Evolutionary conservation across 2,329 filamentous ascomycete genomes (phyloP), one percentile per base, ranked within the genome.

Genomic region (Aspergillus sergii): DNA sequence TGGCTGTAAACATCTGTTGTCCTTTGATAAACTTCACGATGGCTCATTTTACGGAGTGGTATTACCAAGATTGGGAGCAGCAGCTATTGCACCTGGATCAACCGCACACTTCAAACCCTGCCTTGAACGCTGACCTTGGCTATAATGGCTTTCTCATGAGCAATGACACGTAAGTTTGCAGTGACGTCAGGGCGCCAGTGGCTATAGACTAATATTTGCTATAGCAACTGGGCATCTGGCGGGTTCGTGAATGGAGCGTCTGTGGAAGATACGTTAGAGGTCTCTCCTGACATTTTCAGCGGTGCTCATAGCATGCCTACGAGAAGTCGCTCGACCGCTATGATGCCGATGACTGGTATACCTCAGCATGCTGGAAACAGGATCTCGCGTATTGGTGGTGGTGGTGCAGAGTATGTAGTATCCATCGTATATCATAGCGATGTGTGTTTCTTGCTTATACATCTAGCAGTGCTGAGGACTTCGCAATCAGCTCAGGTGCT

Each of bases 131-230:
- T 41, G 57, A 53, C 11, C 21, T 21, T 19, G 23, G 45, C 19
- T 50, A 59, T 23, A 58, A 48, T 32, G 30, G 43, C 3, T 59
- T 59, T 32, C 48, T 59, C 9, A 23, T 51, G 32, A 59, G 50
- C 32, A 51, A 36, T 41, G 58, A 59, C 3, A 21, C 39, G 58
- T 59, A 36, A 59, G 58, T 53, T 51, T 7, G 6, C 21, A 21
- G 9, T 32, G 26, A 30, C 14, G 21, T 41, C 8, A 7, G 3
- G 21, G n/a, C 21, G 19, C 21, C 23, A 30, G 21, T 39, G 10
- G 21, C 34, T 41, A 28, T 28, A 11, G 32, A 11, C 32, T 34
- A 55, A 55, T 14, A 26, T 26, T 23, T 14, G 3, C 10, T 6
- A 10, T 41, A 59, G 58, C 39, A 59, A 30, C 48, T 59, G 48